Conservation (phyloP, 1,284 basidiomycete species). For the Mycena sp. region DNA sequence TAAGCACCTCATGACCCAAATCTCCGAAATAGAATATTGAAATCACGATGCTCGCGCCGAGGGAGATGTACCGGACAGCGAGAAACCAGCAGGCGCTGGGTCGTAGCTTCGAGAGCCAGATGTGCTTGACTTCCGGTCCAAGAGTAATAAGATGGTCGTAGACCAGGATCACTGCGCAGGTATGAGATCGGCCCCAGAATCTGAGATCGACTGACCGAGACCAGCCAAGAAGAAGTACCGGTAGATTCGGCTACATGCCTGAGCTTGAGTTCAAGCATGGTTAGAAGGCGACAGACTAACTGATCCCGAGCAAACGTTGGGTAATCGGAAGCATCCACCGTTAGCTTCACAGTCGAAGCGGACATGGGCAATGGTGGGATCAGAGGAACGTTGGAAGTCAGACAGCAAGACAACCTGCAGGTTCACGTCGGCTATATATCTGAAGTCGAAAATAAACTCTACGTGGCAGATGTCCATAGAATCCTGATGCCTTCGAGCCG, state of each 20-base stretch:
- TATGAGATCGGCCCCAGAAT: background rate
- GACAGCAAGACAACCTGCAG: no score
- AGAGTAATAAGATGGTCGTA: slow-evolving; percentile 14
- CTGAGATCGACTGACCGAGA: slow-evolving; percentile 3
- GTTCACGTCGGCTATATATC: no score
- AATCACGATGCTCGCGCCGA: slow-evolving; percentile 1
- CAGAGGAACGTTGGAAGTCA: no score
- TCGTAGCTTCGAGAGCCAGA: slow-evolving; percentile 5
- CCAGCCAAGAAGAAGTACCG: slow-evolving; percentile 9
- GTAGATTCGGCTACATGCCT: slow-evolving; percentile 3
- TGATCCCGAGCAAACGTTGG: background rate
- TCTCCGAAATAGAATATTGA: slow-evolving; percentile 9
- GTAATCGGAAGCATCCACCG: background rate
- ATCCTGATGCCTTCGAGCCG: no score
- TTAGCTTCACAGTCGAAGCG: no score
- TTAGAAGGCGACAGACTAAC: background rate
- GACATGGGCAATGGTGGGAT: no score
- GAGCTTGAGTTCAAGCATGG: background rate
- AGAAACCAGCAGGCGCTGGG: slow-evolving; percentile 17
- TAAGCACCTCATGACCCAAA: slow-evolving; percentile 1
- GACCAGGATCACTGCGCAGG: background rate
- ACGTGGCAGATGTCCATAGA: no score
- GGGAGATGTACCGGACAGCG: slow-evolving; percentile 2
- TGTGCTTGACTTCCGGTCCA: slow-evolving; percentile 1
- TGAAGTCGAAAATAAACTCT: no score